Base-by-base conservation (phyloP, 164 flowering plant species). In the Vitis labrusca region DNA sequence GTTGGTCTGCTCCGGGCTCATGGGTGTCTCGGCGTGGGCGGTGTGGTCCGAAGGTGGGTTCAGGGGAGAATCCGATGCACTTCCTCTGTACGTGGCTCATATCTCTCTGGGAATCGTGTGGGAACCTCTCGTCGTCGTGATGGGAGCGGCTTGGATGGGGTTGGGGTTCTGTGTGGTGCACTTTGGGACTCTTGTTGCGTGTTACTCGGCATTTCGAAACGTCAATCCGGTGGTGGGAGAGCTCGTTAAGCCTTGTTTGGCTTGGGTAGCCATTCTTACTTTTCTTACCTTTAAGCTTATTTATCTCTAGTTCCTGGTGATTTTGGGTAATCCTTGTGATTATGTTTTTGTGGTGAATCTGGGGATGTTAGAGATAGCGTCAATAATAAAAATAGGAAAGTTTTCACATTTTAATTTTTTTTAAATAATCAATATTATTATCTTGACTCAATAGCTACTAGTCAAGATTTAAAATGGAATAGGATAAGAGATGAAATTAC, bases 1-100 rank as follows among this genome's bases (percentile, higher is more conserved):
- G 1, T 3, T 78, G 2, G 64, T 47, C 2, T 76, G 80, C 4
- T 71, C 80, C 2, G 32, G 65, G 27, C 55, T 78, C 12, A 78
- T 76, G 78, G 71, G 82, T 59, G 70, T 76, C n/a, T 80, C 84
- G 2, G 80, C 82, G 0, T 79, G 84, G 82, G 68, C 74, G 3
- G 79, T 81, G 8, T 78, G 84, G 84, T 73, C 75, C 8, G 79
- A 72, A 10, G 76, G 79, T 8, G 84, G 84, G 3, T 76, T 81
- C 12, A 63, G 44, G 10, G 50, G 52, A 1, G 59, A 70, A 2
- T 23, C 78, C n/a, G 72, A 71, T 55, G 77, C 82, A 1, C 13
- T 78, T 37, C 74, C 79, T 0, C 76, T 81, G 16, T 81, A 78
- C 61, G 13, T 76, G 4, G 57, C 80, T 8, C 80, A 78, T 16